Conservation (phyloP, 148 eudicot species). For the Cornus florida region DNA sequence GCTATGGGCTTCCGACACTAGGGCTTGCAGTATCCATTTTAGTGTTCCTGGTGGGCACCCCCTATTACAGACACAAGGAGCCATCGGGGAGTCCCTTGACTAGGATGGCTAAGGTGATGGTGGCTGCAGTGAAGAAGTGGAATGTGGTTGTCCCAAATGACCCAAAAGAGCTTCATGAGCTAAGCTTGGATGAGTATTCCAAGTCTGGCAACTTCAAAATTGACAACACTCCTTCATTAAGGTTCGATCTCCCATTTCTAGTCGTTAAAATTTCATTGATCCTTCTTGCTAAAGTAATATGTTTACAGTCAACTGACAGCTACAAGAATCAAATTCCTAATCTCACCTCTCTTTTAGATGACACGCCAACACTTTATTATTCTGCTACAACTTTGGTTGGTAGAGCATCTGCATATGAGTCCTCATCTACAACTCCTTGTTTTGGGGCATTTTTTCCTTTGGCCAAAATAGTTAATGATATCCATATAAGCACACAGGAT, state of each 20-base stretch:
- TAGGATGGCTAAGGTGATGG: slow-evolving; percentile 23
- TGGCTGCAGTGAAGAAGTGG: slow-evolving; percentile 25
- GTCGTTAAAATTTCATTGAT: neutral
- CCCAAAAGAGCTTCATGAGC: slow-evolving; percentile 26
- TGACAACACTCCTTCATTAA: slow-evolving; percentile 19
- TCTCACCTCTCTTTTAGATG: too few species aligned
- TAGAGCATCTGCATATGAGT: too few species aligned
- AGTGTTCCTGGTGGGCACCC: slow-evolving; percentile 19
- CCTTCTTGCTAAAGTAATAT: neutral
- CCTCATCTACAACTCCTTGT: too few species aligned
- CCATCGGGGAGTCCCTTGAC: slow-evolving; percentile 21
- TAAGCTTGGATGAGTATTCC: slow-evolving; percentile 16
- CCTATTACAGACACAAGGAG: slow-evolving; percentile 25
- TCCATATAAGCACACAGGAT: too few species aligned
- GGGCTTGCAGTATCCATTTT: slow-evolving; percentile 22
- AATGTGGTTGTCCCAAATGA: slow-evolving; percentile 21
- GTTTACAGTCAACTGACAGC: too few species aligned
- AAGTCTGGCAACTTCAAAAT: slow-evolving; percentile 15
- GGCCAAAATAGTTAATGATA: too few species aligned
- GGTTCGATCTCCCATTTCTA: neutral
- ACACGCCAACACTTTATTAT: too few species aligned
- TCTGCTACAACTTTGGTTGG: too few species aligned
- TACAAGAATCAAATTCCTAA: too few species aligned
- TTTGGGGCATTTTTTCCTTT: too few species aligned
- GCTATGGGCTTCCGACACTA: slow-evolving; percentile 28